Base-by-base conservation (phyloP, 345 rosid genomes). In the Firmiana major region DNA sequence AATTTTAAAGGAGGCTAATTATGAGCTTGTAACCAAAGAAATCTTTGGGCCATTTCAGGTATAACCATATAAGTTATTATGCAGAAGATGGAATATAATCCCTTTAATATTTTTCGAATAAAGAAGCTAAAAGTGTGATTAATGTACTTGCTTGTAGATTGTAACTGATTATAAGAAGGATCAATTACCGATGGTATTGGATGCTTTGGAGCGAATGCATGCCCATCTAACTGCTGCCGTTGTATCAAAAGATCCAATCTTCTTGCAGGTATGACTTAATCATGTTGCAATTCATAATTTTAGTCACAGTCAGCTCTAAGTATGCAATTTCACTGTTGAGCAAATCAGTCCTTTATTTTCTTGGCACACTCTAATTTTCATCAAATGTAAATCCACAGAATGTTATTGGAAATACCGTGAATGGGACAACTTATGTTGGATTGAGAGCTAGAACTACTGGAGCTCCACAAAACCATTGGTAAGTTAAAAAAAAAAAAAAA, bases 381-480 rank as follows among this genome's bases (percentile, higher is more conserved):
- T 65, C 73, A 22, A 53, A 76, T 36, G 63, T 54, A 21, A 65
- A 54, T 76, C 43, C 79, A 73, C 94, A 96, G 99, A 92, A 93
- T 83, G 97, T 96, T 53, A 85, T 96, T 4, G 99, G 97, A 58
- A 87, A 93, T 63, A 42, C 99, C 0, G 98, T 96, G 60, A 96
- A 96, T 78, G 98, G 99, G 7, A 96, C 99, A 31, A 93, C 97
- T 11, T 96, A 96, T 81, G 97, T 97, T 60, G 99, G 99, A 77
- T 71, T 93, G 71, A 89, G 99, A 88, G 97, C 94, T 78, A 84
- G 99, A 81, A 96, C 99, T 59, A 96, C 98, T 0, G 99, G 99
- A 73, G 99, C 98, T 66, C 99, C 98, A 10, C 99, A 96, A 87
- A 93, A 96, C 83, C 99, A 96, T 79, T 96, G 99, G 99, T 95